Evolutionary conservation across 106 monocot species (phyloP).

Genomic region (Posidonia australis): DNA sequence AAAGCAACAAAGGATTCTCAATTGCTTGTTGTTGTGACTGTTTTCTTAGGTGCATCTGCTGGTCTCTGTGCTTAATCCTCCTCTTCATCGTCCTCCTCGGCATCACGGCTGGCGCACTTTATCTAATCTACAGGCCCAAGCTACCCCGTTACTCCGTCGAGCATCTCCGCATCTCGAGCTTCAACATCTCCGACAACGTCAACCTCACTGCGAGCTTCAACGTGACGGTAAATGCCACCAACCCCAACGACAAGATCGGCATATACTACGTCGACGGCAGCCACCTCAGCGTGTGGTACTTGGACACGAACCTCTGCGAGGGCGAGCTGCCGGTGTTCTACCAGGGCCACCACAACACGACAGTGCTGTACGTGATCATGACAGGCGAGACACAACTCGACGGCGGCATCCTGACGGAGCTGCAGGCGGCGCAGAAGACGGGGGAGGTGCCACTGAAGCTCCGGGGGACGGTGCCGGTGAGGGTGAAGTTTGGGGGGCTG

Average conservation of each 20-base stretch:
- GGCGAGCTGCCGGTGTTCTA: conserved; percentile 84
- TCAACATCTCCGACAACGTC: not conserved
- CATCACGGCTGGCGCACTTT: conserved; percentile 8
- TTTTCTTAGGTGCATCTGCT: conserved; percentile 7
- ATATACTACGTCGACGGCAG: conserved; percentile 73
- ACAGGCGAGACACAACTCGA: conserved; percentile 38
- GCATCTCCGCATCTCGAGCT: not conserved
- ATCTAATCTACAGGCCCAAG: conserved; percentile 14
- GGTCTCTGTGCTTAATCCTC: not conserved
- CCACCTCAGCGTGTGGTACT: conserved; percentile 47
- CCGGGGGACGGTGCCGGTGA: conserved; percentile 60
- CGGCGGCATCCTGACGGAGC: conserved; percentile 10
- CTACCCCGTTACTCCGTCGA: conserved; percentile 15
- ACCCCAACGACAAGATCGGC: conserved; percentile 80
- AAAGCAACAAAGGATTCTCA: no score
- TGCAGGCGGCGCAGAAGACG: conserved; percentile 41
- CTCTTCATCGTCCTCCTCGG: conserved; percentile 10
- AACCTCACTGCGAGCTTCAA: conserved; percentile 5
- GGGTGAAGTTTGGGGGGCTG: conserved; percentile 58
- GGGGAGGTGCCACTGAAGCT: conserved; percentile 60
- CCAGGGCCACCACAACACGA: conserved; percentile 84
- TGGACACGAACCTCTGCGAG: conserved; percentile 27
- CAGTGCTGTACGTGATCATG: conserved; percentile 33
- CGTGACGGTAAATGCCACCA: conserved; percentile 22
- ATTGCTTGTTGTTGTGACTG: no score